A percentile compares a stretch with the other conserved stretches of the same genome.
These are phyloP conservation scores for Aurantiochytrium sp. DNA, from an alignment of 108 stramenopile species.

Conservation along the genomic window DNA sequence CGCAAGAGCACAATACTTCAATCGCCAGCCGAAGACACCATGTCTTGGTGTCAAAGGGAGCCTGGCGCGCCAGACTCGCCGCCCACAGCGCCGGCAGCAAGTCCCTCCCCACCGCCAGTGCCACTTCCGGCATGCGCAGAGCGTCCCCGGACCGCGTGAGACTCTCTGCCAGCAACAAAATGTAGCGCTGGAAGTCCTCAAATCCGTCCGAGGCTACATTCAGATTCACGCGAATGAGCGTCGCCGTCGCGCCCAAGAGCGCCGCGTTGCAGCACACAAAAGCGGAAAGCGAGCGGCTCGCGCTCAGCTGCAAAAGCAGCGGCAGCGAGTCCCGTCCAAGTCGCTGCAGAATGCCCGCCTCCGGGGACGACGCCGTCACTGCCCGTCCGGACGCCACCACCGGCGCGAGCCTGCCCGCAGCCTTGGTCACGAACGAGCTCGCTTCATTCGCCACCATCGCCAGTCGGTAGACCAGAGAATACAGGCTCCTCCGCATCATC, in stretches of 20 bases:
- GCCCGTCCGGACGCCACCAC: background rate
- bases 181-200: background rate
- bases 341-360: background rate
- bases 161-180: background rate
- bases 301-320: background rate
- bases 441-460: background rate
- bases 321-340: background rate
- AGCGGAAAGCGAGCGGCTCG: background rate
- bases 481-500: background rate
- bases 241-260: background rate
- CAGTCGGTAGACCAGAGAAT: background rate
- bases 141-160: background rate
- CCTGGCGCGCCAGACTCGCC: background rate
- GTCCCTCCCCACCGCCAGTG: background rate
- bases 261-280: background rate
- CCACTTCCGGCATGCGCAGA: background rate
- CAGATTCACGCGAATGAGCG: background rate
- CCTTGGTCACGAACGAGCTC: background rate
- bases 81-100: conserved; percentile 5
- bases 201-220: background rate
- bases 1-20: background rate
- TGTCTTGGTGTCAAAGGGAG: background rate
- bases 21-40: background rate
- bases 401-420: background rate
- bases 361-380: background rate